Evolutionary conservation across 2,329 filamentous ascomycete genomes (phyloP), one percentile per base, ranked within the genome.

Genomic region (Alternaria postmessia): DNA sequence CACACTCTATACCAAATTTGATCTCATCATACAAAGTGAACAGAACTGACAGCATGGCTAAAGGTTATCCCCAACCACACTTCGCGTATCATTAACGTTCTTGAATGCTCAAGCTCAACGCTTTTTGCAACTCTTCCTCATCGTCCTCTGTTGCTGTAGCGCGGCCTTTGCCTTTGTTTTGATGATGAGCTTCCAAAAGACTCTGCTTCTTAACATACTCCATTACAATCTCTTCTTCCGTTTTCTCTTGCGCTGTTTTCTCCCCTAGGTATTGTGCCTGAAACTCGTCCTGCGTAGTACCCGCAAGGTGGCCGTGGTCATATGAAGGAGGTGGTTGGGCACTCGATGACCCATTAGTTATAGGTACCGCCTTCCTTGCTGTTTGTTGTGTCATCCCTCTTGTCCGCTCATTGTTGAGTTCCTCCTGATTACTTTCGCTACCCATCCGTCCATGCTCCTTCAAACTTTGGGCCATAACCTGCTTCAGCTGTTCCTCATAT

Each of bases 161-260:
- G 0, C 30, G 30, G 1, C 30, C 43, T 30, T 63, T 63, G 54
- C 63, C 63, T 56, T 60, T 63, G 54, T 57, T 70, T 42, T 71
- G 65, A 65, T 82, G 78, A 73, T 88, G 83, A 65, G 89, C 88
- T 77, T 94, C 91, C 1, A 86, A 82, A 24, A 92, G 73, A 73
- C 89, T 92, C 79, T 93, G 89, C 80, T 88, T 90, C 82, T 89
- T 91, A 47, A 92, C 84, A 72, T 91, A 92, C 68, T 91, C 89
- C 74, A 93, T 76, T n/a, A 93, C 86, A 61, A 90, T 87, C 57
- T 91, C 86, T 73, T 93, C 90, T 71, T 93, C 90, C 0, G 83
- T 86, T 72, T 49, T 77, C 78, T 83, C 59, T 61, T 71, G 66
- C 4, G 16, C 62, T 12, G 66, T 66, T 12, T 70, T 69, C 28